Percentiles rank a stretch among this genome's conserved stretches.
These are phyloP conservation scores for Cylindricascospora bacillispora DNA, from an alignment of 1,139 yeast genomes.

Conservation along the genomic window DNA sequence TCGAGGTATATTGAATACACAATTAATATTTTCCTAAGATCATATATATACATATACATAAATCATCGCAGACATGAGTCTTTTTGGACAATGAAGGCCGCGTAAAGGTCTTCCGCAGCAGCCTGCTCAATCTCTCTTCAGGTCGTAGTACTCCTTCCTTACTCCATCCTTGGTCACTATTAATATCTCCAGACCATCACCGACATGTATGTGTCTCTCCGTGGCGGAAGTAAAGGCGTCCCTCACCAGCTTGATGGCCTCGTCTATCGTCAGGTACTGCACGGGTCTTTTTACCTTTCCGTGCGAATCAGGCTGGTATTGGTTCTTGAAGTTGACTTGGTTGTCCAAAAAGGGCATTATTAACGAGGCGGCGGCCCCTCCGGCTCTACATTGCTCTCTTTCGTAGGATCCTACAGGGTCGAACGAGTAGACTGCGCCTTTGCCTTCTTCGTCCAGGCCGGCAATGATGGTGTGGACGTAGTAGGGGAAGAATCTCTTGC, in stretches of 20 bases:
- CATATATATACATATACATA: no score
- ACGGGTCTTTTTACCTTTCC: slow-evolving; percentile 50
- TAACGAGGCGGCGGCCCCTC: slow-evolving; percentile 92
- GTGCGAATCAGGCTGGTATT: slow-evolving; percentile 63
- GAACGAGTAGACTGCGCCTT: slow-evolving; percentile 89
- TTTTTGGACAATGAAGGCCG: no score
- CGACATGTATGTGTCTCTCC: slow-evolving; percentile 96
- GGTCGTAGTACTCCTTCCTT: slow-evolving; percentile 65
- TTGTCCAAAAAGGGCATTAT: slow-evolving; percentile 96
- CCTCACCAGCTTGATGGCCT: slow-evolving; percentile 72
- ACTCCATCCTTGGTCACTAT: slow-evolving; percentile 92
- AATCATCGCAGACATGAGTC: no score
- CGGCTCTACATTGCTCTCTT: slow-evolving; percentile 94
- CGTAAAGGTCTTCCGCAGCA: no score
- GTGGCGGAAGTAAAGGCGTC: slow-evolving; percentile 96
- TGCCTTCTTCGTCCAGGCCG: slow-evolving; percentile 88
- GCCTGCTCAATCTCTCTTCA: slow-evolving; percentile 76
- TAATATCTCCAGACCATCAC: slow-evolving; percentile 85
- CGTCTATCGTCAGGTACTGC: slow-evolving; percentile 61
- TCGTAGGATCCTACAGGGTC: slow-evolving; percentile 98
- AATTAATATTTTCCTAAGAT: no score
- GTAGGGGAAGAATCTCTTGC: slow-evolving; percentile 92
- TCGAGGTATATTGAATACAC: no score
- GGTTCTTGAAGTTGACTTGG: slow-evolving; percentile 93
- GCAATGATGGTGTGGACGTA: slow-evolving; percentile 92